A percentile compares a stretch with the other conserved stretches of the same genome.
Conservation (phyloP, 495 filamentous ascomycete species). For the Daldinia grandis region DNA sequence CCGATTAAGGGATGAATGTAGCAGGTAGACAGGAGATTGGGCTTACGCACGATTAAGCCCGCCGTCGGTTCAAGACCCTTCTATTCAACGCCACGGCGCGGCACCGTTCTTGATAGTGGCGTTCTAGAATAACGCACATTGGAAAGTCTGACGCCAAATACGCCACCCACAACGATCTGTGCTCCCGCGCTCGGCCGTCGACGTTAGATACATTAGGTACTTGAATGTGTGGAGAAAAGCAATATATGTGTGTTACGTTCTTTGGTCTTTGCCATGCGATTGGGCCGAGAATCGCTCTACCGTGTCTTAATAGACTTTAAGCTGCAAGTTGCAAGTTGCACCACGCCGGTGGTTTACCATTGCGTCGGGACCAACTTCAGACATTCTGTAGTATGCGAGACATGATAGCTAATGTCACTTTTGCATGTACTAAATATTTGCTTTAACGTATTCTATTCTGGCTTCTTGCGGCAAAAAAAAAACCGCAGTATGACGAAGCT, state of each 20-base stretch:
- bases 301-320: not conserved
- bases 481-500: constrained; percentile 3
- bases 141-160: not conserved
- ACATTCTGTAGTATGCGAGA: not conserved
- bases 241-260: not conserved
- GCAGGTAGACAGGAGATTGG: too few species aligned
- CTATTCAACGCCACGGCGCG: not conserved
- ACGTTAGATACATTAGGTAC: not conserved
- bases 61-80: not conserved
- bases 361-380: not conserved
- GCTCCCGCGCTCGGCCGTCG: not conserved
- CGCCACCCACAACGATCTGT: not conserved
- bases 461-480: not conserved
- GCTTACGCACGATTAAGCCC: too few species aligned
- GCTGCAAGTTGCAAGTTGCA: not conserved
- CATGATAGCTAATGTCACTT: constrained; percentile 1
- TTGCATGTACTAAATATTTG: constrained; percentile 1
- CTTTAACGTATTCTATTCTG: constrained; percentile 27
- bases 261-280: too few species aligned
- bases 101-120: not conserved
- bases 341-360: not conserved
- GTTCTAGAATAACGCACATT: not conserved
- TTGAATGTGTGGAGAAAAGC: not conserved
- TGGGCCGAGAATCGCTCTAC: too few species aligned
- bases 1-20: not conserved